Evolutionary conservation across 306 rosid species (phyloP).

Genomic region (Quercus gilva): DNA sequence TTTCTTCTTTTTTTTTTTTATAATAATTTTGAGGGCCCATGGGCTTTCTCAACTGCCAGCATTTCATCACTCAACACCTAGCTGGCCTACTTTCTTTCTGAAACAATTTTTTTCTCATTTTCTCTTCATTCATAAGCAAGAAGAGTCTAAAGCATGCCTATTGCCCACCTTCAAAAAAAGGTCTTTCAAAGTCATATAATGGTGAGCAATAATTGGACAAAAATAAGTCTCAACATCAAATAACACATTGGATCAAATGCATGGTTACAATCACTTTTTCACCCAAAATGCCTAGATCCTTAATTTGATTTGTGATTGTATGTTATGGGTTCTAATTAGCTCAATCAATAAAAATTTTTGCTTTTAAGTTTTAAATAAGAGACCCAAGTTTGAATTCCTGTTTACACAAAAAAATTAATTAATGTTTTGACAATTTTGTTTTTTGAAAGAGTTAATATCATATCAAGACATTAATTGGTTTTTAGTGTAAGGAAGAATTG

Average conservation of each 20-base stretch:
- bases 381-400: no score
- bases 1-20: no score
- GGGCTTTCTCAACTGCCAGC: slow-evolving; percentile 31
- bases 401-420: no score
- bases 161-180: not conserved
- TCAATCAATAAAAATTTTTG: no score
- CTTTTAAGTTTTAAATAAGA: no score
- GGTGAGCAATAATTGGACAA: not conserved
- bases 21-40: not conserved
- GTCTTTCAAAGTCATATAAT: not conserved
- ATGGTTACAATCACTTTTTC: not conserved
- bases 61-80: slow-evolving; percentile 17
- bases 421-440: no score
- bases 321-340: not conserved
- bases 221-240: no score
- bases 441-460: no score
- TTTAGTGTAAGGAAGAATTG: rapidly evolving
- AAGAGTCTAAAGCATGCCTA: not conserved
- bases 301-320: not conserved
- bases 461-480: no score
- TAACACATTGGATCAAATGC: not conserved
- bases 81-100: slow-evolving; percentile 27
- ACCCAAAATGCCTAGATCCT: not conserved
- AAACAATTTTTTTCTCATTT: slow-evolving; percentile 3
- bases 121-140: slow-evolving; percentile 8